Base-by-base conservation (phyloP, 169 alveolate species). In the Amoebophrya sp. region DNA sequence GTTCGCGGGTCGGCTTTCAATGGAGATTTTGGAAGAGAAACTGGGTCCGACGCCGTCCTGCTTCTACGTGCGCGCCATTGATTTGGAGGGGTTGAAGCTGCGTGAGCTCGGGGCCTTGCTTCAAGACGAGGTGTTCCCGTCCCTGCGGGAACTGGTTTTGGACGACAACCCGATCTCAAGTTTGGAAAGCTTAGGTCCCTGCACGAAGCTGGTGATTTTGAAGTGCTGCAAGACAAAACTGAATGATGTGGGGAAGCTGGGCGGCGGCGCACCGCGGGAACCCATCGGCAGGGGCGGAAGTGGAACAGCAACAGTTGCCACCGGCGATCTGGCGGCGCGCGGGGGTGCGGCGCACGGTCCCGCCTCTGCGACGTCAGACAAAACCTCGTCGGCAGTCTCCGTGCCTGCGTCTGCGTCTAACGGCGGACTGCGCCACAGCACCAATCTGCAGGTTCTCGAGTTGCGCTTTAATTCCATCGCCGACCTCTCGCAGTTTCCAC, bases 1-100 rank as follows among this genome's bases (percentile, higher is more conserved):
- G n/a, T 95, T 93, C 92, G 95, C 96, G 10, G 97, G 97, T 0
- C 69, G 95, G 88, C 93, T 95, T 26, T 93, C 97, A 31, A 96
- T 95, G 70, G 97, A 95, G 88, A 91, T 95, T n/a, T 90, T 95
- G 0, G 95, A 94, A 78, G 89, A 94, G 31, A 93, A 94, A 88
- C 42, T 93, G 29, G 89, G 93, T 38, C 94, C 95, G 26, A 23
- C 91, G 58, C 48, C 91, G 23, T 13, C 78, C 23, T 70, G 95
- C 0, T 42, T 67, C 40, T 95, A 94, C 41, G 45, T 95, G 13
- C 91, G 93, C 40, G 94, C 92, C 90, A 92, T 95, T 29, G 96
- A 95, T 90, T 43, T 95, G 20, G 69, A 93, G 20, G 38, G 69
- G 34, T 92, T 94, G 89, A 94, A 93, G 90, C 93, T 95, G 5